phyloP scores from a whole-genome alignment of 441 rosid species.

The Croton setiger region DNA sequence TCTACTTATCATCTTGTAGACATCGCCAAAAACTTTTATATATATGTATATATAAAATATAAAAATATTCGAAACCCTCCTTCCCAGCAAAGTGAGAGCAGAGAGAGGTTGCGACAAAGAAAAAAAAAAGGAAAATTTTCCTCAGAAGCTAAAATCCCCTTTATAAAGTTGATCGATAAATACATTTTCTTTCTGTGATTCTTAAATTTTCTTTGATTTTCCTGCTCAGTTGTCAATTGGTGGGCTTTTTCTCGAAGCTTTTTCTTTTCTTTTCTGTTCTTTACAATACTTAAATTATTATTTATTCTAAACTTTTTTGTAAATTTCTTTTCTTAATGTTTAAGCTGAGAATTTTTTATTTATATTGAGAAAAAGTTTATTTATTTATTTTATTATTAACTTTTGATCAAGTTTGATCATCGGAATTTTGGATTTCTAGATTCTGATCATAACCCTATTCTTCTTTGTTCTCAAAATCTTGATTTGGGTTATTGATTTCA shows the following conservation, averaged over 20 bases:
- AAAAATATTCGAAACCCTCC: not conserved
- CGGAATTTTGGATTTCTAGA: not conserved
- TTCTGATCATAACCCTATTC: not conserved
- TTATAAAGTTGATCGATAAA: not conserved
- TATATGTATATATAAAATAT: too few species aligned
- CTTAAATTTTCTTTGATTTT: not conserved
- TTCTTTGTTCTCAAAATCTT: not conserved
- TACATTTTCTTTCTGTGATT: not conserved
- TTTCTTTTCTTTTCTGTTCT: not conserved
- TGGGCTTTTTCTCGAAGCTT: not conserved
- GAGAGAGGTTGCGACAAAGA: not conserved
- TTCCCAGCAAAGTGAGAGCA: not conserved
- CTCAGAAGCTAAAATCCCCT: not conserved
- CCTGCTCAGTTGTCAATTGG: not conserved
- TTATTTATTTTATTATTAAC: constrained; percentile 1
- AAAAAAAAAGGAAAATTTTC: not conserved
- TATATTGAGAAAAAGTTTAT: not conserved
- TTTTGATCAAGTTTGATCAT: not conserved
- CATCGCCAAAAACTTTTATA: not conserved
- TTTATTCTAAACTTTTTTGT: not conserved
- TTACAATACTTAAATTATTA: too few species aligned
- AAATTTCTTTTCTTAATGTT: not conserved
- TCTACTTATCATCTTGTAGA: constrained; percentile 12
- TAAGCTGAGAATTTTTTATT: not conserved
- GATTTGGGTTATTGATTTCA: constrained; percentile 8